Conservation (phyloP, 768 basidiomycete species). For the Tricholoma bakamatsutake region DNA sequence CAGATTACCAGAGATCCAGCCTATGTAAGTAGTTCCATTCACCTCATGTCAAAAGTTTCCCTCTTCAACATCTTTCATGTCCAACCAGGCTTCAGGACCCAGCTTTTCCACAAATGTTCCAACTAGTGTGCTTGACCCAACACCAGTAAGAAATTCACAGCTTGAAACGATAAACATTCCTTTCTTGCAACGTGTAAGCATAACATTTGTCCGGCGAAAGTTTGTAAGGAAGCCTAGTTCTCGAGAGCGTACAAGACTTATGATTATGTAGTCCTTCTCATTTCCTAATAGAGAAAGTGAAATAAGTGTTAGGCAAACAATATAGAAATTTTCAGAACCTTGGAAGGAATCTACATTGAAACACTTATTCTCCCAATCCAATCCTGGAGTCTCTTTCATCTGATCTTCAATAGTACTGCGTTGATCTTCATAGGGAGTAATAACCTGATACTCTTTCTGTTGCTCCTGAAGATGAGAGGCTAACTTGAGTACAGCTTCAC, state of each 20-base stretch:
- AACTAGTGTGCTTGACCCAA: slow-evolving; percentile 43
- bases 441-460: slow-evolving; percentile 50
- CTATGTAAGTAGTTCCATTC: background rate
- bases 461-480: slow-evolving; percentile 50
- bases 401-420: slow-evolving; percentile 49
- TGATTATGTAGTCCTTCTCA: slow-evolving; percentile 74
- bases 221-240: slow-evolving; percentile 64
- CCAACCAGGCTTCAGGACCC: slow-evolving; percentile 34
- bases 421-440: slow-evolving; percentile 82
- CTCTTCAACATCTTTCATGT: slow-evolving; percentile 30
- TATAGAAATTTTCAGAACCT: slow-evolving; percentile 36
- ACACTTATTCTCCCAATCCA: slow-evolving; percentile 64
- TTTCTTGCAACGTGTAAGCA: slow-evolving; percentile 75
- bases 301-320: slow-evolving; percentile 4
- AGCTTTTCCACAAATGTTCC: slow-evolving; percentile 34
- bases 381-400: slow-evolving; percentile 39
- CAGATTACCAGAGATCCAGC: background rate
- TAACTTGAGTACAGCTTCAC: slow-evolving; percentile 48
- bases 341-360: slow-evolving; percentile 88
- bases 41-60: slow-evolving; percentile 23
- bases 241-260: slow-evolving; percentile 58
- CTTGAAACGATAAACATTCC: slow-evolving; percentile 75
- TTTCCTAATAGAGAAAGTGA: slow-evolving; percentile 47
- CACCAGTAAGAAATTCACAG: slow-evolving; percentile 50
- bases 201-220: slow-evolving; percentile 73